Conservation (phyloP, 306 rosid species). For the Fragaria ananassa region DNA sequence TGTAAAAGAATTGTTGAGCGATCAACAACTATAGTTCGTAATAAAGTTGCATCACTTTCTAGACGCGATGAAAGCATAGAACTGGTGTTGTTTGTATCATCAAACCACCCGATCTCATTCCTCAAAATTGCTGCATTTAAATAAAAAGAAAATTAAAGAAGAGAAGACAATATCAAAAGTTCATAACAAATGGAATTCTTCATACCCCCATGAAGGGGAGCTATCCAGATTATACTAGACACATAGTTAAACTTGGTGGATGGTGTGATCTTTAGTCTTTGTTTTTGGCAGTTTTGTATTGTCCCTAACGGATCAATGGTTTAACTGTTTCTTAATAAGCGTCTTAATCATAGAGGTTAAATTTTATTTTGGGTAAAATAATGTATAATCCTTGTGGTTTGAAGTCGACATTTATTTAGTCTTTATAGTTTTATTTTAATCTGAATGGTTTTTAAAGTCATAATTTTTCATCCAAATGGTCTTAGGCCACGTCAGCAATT, state of each 20-base stretch:
- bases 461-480: too few relatives aligned
- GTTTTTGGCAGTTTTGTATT: not conserved
- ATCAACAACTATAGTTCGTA: constrained; percentile 81
- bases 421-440: too few relatives aligned
- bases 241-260: not conserved
- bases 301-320: not conserved
- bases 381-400: too few relatives aligned
- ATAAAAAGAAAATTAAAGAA: constrained; percentile 14
- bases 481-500: too few relatives aligned
- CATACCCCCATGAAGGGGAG: not conserved
- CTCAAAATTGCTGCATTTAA: constrained; percentile 74
- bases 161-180: not conserved
- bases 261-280: too few relatives aligned
- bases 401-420: too few relatives aligned
- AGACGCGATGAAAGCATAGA: constrained; percentile 86
- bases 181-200: not conserved
- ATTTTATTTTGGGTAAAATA: not conserved
- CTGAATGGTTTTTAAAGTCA: too few relatives aligned
- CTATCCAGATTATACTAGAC: not conserved
- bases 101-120: constrained; percentile 98
- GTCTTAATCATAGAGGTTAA: not conserved
- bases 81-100: constrained; percentile 75
- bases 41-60: constrained; percentile 75
- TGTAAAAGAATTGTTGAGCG: constrained; percentile 77
- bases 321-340: not conserved